These are phyloP conservation scores for Aquilaria malaccensis DNA, from an alignment of 345 rosid species.

Conservation along the genomic window DNA sequence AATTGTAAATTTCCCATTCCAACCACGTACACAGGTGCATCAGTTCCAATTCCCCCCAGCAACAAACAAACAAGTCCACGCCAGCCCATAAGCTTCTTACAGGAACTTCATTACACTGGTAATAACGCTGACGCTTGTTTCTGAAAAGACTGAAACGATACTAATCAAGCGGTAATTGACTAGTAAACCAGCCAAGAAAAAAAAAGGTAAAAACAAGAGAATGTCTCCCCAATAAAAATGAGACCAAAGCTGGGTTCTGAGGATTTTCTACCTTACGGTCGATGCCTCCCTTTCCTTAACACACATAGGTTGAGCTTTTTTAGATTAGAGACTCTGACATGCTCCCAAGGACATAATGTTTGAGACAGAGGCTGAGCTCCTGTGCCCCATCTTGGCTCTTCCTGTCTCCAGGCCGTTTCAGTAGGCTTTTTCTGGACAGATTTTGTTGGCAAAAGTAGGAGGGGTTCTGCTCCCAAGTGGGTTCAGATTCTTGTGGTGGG, in stretches of 20 bases:
- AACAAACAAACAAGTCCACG: no score
- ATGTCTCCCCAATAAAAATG: slow-evolving; percentile 17
- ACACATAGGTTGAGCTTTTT: not conserved
- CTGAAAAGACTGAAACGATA: no score
- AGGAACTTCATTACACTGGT: no score
- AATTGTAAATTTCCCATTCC: no score
- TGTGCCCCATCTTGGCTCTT: slow-evolving; percentile 22
- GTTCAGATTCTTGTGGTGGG: slow-evolving; percentile 12
- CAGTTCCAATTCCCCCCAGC: no score
- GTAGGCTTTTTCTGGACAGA: not conserved
- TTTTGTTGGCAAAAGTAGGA: not conserved
- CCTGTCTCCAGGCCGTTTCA: slow-evolving; percentile 12
- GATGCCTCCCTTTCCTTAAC: slow-evolving; percentile 26
- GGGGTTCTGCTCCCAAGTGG: not conserved
- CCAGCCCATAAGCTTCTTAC: no score
- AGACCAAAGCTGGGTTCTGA: slow-evolving; percentile 18
- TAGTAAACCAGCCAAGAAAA: no score
- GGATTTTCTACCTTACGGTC: slow-evolving; percentile 16
- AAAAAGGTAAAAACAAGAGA: not conserved
- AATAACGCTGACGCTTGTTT: no score
- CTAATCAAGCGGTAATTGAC: no score
- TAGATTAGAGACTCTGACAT: slow-evolving; percentile 10
- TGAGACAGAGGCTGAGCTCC: slow-evolving; percentile 26
- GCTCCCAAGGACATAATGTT: slow-evolving; percentile 5
- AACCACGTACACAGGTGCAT: no score